Conservation (phyloP, 768 basidiomycete species). For the Russula virescens region DNA sequence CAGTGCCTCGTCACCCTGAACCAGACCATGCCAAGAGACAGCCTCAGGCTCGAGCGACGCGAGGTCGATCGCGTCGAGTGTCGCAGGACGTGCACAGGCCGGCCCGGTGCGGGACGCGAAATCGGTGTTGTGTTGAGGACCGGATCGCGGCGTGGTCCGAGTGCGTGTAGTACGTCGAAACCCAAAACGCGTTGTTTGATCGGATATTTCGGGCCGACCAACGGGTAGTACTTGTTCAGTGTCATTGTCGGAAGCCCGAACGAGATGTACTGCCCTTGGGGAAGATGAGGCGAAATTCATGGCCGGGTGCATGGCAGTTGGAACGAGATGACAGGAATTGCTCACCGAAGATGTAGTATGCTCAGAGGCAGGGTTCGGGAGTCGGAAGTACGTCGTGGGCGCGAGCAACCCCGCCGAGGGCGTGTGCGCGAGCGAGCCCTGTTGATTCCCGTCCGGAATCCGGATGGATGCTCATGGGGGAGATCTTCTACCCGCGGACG, state of each 20-base stretch:
- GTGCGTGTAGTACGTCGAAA: constrained; percentile 23
- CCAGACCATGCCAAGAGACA: constrained; percentile 20
- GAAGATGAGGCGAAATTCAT: not conserved
- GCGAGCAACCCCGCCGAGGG: constrained; percentile 18
- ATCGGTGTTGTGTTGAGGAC: constrained; percentile 16
- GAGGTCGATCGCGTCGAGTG: constrained; percentile 18
- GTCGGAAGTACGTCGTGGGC: constrained; percentile 6
- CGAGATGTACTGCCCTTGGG: constrained; percentile 17
- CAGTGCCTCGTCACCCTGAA: constrained; percentile 20
- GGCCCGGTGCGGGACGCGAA: constrained; percentile 4
- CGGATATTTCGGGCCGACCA: constrained; percentile 14
- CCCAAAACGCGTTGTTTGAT: constrained; percentile 20
- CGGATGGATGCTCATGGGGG: not conserved
- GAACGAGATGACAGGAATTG: not conserved
- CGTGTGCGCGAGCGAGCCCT: constrained; percentile 22
- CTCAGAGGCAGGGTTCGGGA: constrained; percentile 16
- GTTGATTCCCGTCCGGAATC: constrained; percentile 1
- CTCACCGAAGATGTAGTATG: constrained; percentile 23
- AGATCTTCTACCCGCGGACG: constrained; percentile 11
- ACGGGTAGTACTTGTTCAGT: constrained; percentile 17
- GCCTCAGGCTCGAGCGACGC: constrained; percentile 11
- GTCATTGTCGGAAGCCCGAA: constrained; percentile 18
- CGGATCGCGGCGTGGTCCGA: constrained; percentile 11
- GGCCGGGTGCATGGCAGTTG: not conserved
- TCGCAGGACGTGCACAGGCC: constrained; percentile 6